Conservation (phyloP, 495 filamentous ascomycete species). For the Neurospora africana region DNA sequence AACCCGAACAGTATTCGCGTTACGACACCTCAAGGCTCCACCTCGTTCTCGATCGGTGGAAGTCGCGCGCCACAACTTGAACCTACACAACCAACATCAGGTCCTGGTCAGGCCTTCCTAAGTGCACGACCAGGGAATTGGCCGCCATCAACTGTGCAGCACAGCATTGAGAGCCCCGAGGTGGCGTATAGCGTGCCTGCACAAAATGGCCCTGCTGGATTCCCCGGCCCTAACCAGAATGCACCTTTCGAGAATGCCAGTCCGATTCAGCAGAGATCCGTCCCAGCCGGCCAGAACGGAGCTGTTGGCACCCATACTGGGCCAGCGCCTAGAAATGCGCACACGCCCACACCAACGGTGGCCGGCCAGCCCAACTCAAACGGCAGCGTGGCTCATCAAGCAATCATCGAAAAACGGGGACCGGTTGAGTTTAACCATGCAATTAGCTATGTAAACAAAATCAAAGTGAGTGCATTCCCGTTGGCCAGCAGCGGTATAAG, state of each 20-base stretch:
- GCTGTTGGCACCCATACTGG: constrained; percentile 24
- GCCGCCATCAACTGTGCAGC: constrained; percentile 42
- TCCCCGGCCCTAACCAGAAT: constrained; percentile 34
- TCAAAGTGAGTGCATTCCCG: constrained; percentile 57
- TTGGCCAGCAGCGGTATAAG: background rate
- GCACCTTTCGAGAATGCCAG: constrained; percentile 40
- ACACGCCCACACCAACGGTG: constrained; percentile 39
- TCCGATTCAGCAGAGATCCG: constrained; percentile 69
- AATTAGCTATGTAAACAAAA: constrained; percentile 99
- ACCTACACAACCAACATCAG: constrained; percentile 20
- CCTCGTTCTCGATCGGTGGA: constrained; percentile 45
- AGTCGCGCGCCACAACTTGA: constrained; percentile 33
- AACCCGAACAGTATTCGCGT: constrained; percentile 94
- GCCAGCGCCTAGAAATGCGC: constrained; percentile 32
- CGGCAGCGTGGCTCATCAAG: constrained; percentile 38
- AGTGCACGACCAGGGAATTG: constrained; percentile 31
- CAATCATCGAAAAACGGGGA: constrained; percentile 65
- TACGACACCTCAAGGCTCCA: constrained; percentile 82
- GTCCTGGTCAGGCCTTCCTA: constrained; percentile 27
- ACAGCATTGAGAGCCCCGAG: constrained; percentile 46
- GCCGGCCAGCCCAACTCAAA: constrained; percentile 30
- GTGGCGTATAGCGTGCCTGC: constrained; percentile 41
- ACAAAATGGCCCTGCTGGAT: constrained; percentile 31
- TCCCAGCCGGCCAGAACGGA: constrained; percentile 64
- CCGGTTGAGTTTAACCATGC: constrained; percentile 99